Conservation (phyloP, 192 early-diverging fungal genomes). For the Dissophora ornata region DNA sequence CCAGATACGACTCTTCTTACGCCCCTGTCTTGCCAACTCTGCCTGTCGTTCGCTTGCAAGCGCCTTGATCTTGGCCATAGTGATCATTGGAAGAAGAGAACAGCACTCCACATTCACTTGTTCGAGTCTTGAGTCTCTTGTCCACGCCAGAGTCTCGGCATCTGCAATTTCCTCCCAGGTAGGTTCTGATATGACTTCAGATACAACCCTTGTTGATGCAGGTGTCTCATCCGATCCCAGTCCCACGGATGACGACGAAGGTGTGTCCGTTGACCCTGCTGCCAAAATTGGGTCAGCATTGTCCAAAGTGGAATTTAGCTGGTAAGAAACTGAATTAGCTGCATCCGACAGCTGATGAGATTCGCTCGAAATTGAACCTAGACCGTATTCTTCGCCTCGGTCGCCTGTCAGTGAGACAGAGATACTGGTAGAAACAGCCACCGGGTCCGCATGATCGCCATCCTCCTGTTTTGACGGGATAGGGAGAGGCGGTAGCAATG, state of each 20-base stretch:
- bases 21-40: constrained; percentile 13
- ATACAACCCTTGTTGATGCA: background rate
- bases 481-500: constrained; percentile 31
- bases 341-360: no score
- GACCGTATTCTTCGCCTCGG: background rate
- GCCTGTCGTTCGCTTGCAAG: constrained; percentile 18
- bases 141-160: constrained; percentile 17
- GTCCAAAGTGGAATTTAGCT: no score
- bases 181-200: no score
- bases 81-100: constrained; percentile 17
- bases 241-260: background rate
- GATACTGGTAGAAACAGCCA: background rate
- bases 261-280: no score
- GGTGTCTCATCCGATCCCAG: background rate
- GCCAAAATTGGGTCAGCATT: no score
- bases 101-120: constrained; percentile 50
- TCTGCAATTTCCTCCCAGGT: no score
- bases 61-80: constrained; percentile 30
- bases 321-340: no score
- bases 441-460: background rate
- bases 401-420: no score
- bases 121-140: constrained; percentile 27
- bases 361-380: no score
- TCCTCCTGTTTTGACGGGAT: constrained; percentile 35
- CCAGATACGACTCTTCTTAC: constrained; percentile 46